phyloP scores from a whole-genome alignment of 1,284 basidiomycete genomes.

The Cryptococcus sp. region DNA sequence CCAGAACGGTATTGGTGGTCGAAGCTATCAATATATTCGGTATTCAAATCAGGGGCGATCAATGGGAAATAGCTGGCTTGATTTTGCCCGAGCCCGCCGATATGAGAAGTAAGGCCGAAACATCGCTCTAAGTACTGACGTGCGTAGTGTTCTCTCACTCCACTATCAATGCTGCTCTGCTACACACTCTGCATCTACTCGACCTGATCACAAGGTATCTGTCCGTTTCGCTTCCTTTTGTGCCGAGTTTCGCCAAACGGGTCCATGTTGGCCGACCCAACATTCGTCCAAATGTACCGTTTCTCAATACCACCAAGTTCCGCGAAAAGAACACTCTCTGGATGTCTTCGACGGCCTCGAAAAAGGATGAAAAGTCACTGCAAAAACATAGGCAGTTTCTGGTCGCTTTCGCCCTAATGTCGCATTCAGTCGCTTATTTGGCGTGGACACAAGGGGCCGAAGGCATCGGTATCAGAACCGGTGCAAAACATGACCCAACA shows the following conservation, averaged over 20 bases:
- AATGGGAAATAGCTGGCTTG: conserved; percentile 37
- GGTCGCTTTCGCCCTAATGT: conserved; percentile 33
- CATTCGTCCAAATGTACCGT: conserved; percentile 30
- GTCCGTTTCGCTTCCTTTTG: conserved; percentile 35
- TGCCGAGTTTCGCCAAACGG: conserved; percentile 13
- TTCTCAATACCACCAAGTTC: conserved; percentile 32
- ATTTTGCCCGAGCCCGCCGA: conserved; percentile 24
- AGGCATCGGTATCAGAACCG: conserved; percentile 26
- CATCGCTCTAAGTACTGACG: not conserved
- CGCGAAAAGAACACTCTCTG: conserved; percentile 33
- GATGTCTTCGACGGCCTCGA: conserved; percentile 30
- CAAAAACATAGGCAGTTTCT: conserved; percentile 33
- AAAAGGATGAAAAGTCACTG: conserved; percentile 11
- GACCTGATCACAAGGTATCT: conserved; percentile 36
- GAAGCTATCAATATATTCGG: conserved; percentile 40
- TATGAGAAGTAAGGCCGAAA: conserved; percentile 28
- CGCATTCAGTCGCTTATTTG: conserved; percentile 39
- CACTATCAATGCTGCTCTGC: conserved; percentile 33
- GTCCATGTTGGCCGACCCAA: conserved; percentile 31
- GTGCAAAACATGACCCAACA: conserved; percentile 9
- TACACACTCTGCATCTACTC: conserved; percentile 35
- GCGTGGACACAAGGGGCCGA: conserved; percentile 40
- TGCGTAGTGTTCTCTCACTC: conserved; percentile 21
- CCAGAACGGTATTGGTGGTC: conserved; percentile 30
- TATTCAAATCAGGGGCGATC: conserved; percentile 9